A percentile compares a stretch with the other conserved stretches of the same genome.
These are phyloP conservation scores for Fusarium begoniae DNA, from an alignment of 2,329 filamentous ascomycete species.

Conservation along the genomic window DNA sequence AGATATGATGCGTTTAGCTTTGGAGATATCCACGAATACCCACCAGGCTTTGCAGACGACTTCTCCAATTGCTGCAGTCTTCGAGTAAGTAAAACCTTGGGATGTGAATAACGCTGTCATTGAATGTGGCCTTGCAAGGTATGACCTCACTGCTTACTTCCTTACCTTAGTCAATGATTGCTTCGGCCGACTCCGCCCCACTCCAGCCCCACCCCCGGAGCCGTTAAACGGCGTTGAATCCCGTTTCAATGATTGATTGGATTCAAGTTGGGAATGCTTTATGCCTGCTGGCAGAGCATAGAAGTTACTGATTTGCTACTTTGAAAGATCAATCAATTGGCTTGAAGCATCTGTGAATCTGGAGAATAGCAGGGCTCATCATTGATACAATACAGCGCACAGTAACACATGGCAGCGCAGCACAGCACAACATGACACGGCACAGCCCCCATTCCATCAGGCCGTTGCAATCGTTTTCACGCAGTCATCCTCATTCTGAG, in stretches of 20 bases:
- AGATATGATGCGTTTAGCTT: neutral
- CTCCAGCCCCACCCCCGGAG: conserved; percentile 13
- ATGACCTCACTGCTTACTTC: conserved; percentile 32
- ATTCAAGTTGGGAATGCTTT: neutral
- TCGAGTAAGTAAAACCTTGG: neutral
- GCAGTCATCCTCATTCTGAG: conserved; percentile 15
- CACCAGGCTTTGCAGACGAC: neutral
- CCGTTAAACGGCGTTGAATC: neutral
- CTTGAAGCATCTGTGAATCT: neutral
- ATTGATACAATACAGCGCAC: neutral
- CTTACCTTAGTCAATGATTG: neutral
- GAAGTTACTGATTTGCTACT: neutral
- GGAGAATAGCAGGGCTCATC: neutral
- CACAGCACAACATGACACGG: neutral
- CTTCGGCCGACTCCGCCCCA: conserved; percentile 29
- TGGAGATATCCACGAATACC: neutral
- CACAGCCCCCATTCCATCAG: conserved; percentile 21
- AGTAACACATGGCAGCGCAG: neutral
- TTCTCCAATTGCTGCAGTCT: neutral
- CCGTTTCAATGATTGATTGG: neutral
- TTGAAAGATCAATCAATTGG: neutral
- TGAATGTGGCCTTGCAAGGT: neutral
- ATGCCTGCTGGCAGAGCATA: neutral
- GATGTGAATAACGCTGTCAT: conserved; percentile 21
- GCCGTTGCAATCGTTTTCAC: neutral